Percentiles rank a stretch among this genome's conserved stretches.
These are phyloP conservation scores for Citrus unshiu DNA, from an alignment of 345 rosid genomes.

Conservation along the genomic window DNA sequence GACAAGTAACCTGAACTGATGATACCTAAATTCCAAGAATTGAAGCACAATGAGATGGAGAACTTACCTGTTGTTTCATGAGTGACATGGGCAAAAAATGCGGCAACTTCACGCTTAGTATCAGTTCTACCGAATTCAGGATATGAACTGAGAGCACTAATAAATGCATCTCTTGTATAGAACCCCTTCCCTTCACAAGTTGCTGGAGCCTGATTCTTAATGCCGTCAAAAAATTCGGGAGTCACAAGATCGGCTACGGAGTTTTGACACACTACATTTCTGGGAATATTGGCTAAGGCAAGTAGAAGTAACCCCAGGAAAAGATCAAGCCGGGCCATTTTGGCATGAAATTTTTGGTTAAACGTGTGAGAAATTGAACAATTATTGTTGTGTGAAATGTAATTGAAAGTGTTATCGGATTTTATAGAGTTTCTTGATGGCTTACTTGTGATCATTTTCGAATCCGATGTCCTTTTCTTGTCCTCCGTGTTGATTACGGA, in stretches of 20 bases:
- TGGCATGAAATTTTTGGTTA: neutral
- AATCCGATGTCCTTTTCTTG: neutral
- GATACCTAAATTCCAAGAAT: too few species aligned
- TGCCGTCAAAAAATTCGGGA: neutral
- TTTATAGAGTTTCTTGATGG: neutral
- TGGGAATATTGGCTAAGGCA: neutral
- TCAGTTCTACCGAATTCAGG: slow-evolving; percentile 33
- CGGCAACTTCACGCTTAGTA: slow-evolving; percentile 48
- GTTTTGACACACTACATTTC: neutral
- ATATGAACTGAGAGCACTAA: slow-evolving; percentile 19
- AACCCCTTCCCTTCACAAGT: neutral
- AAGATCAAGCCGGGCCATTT: neutral
- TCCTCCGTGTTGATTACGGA: too few species aligned
- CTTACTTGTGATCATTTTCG: neutral
- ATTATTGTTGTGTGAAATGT: neutral
- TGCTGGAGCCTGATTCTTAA: neutral
- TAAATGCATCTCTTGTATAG: neutral
- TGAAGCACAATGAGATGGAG: neutral
- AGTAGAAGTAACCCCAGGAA: neutral
- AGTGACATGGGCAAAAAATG: slow-evolving; percentile 48
- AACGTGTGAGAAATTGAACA: neutral
- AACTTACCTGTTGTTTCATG: slow-evolving; percentile 49
- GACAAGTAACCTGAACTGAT: too few species aligned
- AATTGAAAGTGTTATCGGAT: neutral
- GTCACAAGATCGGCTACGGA: neutral